Base-by-base conservation (phyloP, 805 yeast species). In the Alloascoidea hylecoeti region DNA sequence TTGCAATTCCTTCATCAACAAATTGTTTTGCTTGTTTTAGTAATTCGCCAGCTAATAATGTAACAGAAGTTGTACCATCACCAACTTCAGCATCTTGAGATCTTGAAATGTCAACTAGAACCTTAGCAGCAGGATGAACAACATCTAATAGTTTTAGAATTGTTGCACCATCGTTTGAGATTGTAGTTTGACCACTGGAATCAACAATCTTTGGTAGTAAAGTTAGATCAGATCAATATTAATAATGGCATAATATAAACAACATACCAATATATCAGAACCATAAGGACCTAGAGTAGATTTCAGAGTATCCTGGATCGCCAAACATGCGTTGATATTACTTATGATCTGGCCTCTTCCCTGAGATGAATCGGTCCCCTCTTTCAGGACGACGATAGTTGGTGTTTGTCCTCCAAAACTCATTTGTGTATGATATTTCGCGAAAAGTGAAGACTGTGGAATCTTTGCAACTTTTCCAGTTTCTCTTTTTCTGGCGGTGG, bases 1-100 rank as follows among this genome's bases (percentile, higher is more conserved):
- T 78, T 19, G 95, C 82, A 46, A 92, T 84, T 32, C 96, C 96
- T 60, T 92, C 99, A 60, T 92, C 98, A 42, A 92, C 83, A 55
- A 89, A 92, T 35, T 72, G 61, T 53, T 85, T 86, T 46, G 88
- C 76, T 59, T 92, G 97, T 55, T 85, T 85, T 47, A 92, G 66
- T 42, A 92, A 68, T 60, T 92, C 97, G 5, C 96, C 88, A 34
- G 89, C 77, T 41, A 89, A 63, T 9, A 92, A 82, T 0, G 96
- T 86, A 19, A 94, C 98, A 17, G 95, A 81, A 0, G 98, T 89
- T 33, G 99, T 92, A 48, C 99, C 99, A 55, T 92, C 97, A 43
- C 97, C 97, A 47, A 89, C 95, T 58, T 89, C 96, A 43, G 94
- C 95, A 57, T 92, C 99, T 64, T 92, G 99, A 15, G 94, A 89